A percentile compares a stretch with the other conserved stretches of the same genome.
Conservation (phyloP, 345 rosid genomes). For the Brassica incana region DNA sequence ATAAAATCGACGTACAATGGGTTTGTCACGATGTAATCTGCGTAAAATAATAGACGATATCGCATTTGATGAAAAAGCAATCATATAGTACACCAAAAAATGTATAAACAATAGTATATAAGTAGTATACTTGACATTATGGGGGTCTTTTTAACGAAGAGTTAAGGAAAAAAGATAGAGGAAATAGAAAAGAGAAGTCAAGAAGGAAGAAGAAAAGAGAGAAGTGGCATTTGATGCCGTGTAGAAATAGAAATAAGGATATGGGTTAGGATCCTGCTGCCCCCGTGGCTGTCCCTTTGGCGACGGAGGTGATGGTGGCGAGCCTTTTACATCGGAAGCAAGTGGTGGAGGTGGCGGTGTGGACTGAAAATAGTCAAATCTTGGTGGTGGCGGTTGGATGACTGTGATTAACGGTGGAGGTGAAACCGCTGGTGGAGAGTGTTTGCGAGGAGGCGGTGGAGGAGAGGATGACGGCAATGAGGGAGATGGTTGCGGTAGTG, state of each 20-base stretch:
- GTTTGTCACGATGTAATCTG: not conserved
- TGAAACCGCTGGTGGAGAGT: conserved; percentile 14
- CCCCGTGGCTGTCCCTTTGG: conserved; percentile 36
- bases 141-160: conserved; percentile 1
- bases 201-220: conserved; percentile 26
- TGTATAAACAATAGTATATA: not conserved
- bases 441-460: conserved; percentile 16
- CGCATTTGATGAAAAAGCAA: not conserved
- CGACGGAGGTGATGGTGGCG: conserved; percentile 31
- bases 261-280: conserved; percentile 38
- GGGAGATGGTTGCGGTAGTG: conserved; percentile 15
- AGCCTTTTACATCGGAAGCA: conserved; percentile 25
- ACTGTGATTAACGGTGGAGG: conserved; percentile 31
- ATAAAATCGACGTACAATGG: not conserved
- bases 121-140: not conserved
- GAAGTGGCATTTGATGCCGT: conserved; percentile 24
- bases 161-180: conserved; percentile 9
- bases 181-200: conserved; percentile 14
- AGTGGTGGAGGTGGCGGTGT: conserved; percentile 34
- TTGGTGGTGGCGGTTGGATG: conserved; percentile 37
- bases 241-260: conserved; percentile 38
- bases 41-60: no score
- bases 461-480: conserved; percentile 24
- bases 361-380: conserved; percentile 38
- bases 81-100: conserved; percentile 14